Conservation (phyloP, 2,329 filamentous ascomycete genomes). For the Sporothrix brunneoviolacea region DNA sequence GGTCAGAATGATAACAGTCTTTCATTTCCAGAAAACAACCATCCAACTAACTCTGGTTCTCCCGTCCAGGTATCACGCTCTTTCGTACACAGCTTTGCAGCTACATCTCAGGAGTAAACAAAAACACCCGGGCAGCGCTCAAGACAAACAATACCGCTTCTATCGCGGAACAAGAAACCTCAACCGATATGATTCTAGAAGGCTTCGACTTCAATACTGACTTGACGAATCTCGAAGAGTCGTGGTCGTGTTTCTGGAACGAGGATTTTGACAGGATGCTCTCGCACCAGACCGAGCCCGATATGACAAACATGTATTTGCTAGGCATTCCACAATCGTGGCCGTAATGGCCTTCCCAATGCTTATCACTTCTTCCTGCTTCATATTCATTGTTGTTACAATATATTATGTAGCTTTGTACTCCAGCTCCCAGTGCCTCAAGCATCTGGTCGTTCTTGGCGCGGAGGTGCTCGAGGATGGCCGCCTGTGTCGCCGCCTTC, state of each 20-base stretch:
- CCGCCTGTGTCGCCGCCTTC: no score
- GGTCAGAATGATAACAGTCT: background rate
- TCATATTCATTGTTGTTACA: no score
- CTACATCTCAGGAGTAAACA: background rate
- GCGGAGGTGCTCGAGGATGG: no score
- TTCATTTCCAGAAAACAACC: background rate
- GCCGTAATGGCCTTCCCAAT: background rate
- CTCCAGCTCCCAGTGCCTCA: no score
- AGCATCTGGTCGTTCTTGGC: no score
- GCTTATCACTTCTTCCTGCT: no score
- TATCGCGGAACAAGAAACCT: background rate
- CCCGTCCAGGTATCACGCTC: background rate
- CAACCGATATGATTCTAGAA: background rate
- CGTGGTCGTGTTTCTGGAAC: constrained; percentile 14
- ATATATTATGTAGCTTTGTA: no score
- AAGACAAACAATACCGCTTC: background rate
- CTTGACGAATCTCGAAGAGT: constrained; percentile 4
- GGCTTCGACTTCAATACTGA: background rate
- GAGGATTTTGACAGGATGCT: constrained; percentile 10
- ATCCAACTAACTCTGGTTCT: background rate
- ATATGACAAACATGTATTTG: constrained; percentile 11
- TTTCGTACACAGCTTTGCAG: constrained; percentile 5
- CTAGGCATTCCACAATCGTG: constrained; percentile 11
- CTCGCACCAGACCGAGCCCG: background rate
- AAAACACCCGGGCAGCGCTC: background rate